Percentiles rank a stretch among this genome's conserved stretches.
These are phyloP conservation scores for Dioszegia hungarica DNA, from an alignment of 768 basidiomycete species.

Conservation along the genomic window DNA sequence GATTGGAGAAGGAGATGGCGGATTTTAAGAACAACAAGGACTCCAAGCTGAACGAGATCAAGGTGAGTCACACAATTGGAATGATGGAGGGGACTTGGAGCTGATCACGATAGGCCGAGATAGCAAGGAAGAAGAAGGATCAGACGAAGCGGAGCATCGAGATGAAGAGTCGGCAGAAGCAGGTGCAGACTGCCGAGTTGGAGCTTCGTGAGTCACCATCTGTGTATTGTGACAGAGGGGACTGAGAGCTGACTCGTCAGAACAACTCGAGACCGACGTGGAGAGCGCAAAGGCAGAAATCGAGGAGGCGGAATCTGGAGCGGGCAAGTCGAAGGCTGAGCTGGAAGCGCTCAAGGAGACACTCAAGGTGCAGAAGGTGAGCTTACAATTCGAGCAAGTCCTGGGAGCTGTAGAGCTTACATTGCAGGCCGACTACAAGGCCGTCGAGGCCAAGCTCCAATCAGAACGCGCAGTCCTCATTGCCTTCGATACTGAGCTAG, in stretches of 20 bases:
- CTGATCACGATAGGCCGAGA: constrained; percentile 58
- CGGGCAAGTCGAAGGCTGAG: constrained; percentile 61
- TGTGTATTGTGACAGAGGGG: not conserved
- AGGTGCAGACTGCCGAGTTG: constrained; percentile 75
- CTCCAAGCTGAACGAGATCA: constrained; percentile 88
- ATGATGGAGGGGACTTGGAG: too few species aligned
- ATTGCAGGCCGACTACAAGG: constrained; percentile 53
- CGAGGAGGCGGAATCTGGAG: constrained; percentile 53
- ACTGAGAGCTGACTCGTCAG: constrained; percentile 50
- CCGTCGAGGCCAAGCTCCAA: constrained; percentile 66
- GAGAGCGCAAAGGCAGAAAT: constrained; percentile 54
- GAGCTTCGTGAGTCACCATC: constrained; percentile 66
- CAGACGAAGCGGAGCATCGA: constrained; percentile 73
- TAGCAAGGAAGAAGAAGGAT: constrained; percentile 71
- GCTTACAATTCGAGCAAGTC: constrained; percentile 10
- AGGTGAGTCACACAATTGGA: constrained; percentile 64
- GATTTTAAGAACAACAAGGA: constrained; percentile 99
- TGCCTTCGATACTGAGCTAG: constrained; percentile 82
- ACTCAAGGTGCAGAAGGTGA: constrained; percentile 32
- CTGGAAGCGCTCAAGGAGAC: constrained; percentile 56
- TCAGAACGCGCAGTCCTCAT: constrained; percentile 83
- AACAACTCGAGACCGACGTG: constrained; percentile 76
- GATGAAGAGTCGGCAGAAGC: constrained; percentile 84
- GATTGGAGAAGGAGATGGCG: constrained; percentile 91
- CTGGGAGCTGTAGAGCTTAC: constrained; percentile 14